phyloP scores from a whole-genome alignment of 352 stramenopile genomes.

The Phytophthora megakarya region DNA sequence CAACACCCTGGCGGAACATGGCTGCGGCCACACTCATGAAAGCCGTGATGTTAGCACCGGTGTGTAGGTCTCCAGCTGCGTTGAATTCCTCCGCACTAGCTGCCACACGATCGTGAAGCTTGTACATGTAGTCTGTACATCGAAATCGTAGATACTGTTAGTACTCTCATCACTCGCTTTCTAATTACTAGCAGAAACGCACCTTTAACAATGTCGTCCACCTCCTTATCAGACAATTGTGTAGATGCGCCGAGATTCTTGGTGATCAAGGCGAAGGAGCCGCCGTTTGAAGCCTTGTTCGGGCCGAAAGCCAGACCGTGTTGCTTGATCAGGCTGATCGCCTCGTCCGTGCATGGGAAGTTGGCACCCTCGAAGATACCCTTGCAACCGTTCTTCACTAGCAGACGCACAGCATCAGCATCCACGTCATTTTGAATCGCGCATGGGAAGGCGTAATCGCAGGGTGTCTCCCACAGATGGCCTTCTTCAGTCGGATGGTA shows the following conservation, averaged over 20 bases:
- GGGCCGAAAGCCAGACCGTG: conserved; percentile 82
- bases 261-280: conserved; percentile 72
- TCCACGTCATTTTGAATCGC: conserved; percentile 95
- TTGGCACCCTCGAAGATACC: conserved; percentile 89
- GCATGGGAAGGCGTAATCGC: conserved; percentile 97
- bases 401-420: conserved; percentile 63
- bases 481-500: conserved; percentile 85
- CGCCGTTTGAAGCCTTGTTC: conserved; percentile 87
- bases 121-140: conserved; percentile 77
- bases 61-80: conserved; percentile 72
- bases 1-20: conserved; percentile 97
- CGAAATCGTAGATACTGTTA: conserved; percentile 14
- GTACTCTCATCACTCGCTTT: neutral
- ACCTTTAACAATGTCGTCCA: conserved; percentile 82
- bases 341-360: conserved; percentile 81
- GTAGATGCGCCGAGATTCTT: conserved; percentile 59
- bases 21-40: conserved; percentile 97
- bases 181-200: neutral
- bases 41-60: conserved; percentile 96
- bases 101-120: conserved; percentile 72
- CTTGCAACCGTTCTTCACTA: conserved; percentile 90
- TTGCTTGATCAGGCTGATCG: conserved; percentile 84
- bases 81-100: conserved; percentile 81
- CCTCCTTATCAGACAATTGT: conserved; percentile 58
- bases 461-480: conserved; percentile 90